Base-by-base conservation (phyloP, 2,329 filamentous ascomycete species). In the Cladophialophora yegresii region DNA sequence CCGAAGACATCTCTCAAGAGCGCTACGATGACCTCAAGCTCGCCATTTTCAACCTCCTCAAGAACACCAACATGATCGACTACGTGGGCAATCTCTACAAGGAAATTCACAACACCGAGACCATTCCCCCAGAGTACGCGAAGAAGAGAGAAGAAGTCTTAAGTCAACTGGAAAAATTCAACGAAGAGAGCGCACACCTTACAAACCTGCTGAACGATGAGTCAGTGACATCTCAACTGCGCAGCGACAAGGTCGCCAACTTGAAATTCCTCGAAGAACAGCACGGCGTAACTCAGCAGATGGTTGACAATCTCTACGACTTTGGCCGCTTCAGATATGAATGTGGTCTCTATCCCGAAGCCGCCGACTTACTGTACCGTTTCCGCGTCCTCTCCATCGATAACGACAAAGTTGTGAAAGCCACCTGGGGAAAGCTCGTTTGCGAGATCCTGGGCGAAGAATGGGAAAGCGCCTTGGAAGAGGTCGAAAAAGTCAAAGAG, bases 41-140 rank as follows among this genome's bases (percentile, higher is more conserved):
- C 76, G 88, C 92, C 73, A 96, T 96, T 80, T 96, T 93, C 78
- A 89, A 93, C 80, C 87, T 99, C 64, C 87, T 99, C 72, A 93
- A 96, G 82, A 89, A 92, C 78, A 98, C 95, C 75, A 97, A 98
- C 84, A 99, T 99, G 95, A 95, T 90, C 74, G 95, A 99, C 80
- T 99, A 96, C 77, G 91, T 98, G 61, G 93, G 93, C 75, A 90
- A 89, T 74, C 83, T 99, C 71, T 92, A 96, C 84, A 90, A 90
- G 77, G 90, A 97, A 75, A 87, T 99, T 71, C 87, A 98, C 82
- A 85, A 88, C 72, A 86, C 92, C 69, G 84, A 89, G 66, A 85
- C 91, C 67, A 82, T 90, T 61, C 93, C 95, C 57, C 85, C 89
- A 69, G 92, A 97, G 79, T 98, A 93, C 78, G 86, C 87, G 73